Evolutionary conservation across 2,329 filamentous ascomycete species (phyloP), one percentile per base, ranked within the genome.

Genomic region (Falciphora oryzae): DNA sequence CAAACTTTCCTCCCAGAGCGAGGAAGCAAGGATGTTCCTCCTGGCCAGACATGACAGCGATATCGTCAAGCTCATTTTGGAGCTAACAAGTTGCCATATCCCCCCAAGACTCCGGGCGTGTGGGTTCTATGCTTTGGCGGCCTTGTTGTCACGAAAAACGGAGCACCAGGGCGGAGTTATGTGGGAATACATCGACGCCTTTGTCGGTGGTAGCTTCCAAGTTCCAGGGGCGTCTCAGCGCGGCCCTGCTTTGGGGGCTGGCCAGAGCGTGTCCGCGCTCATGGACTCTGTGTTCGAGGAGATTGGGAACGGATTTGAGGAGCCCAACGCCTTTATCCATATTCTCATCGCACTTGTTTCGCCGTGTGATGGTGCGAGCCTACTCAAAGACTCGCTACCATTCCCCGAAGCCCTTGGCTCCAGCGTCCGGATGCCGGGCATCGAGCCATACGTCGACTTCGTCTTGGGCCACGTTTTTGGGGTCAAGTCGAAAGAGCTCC

Each of bases 391-490:
- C 72, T 82, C 81, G 1, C 79, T 99, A 4, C 89, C 94, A 0
- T 99, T 97, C 72, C 92, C 94, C 0, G 93, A 97, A 74, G 88
- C 85, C 57, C 81, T 99, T 11, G 93, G 94, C 5, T 86, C 88
- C 22, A 84, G 87, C 14, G 90, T 89, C 70, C 88, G 95, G 63
- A 80, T 80, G 70, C 87, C 93, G 18, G 95, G 96, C 2, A 92
- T 99, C 66, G 93, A 97, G 66, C 87, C 91, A 1, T 99, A 97
- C 71, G 83, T 98, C 65, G 96, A 99, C 76, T 97, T 95, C 73
- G 88, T 93, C 27, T 78, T 98, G 68, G 92, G 92, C 22, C 85
- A 89, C 65, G 86, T 96, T 22, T 90, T 96, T 71, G 86, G 85
- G 22, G 82, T 85, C 62, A 89, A 86, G 67, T 80, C 85, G 14